These are phyloP conservation scores for Hypoxylon subgilvum DNA, from an alignment of 495 filamentous ascomycete species.

Conservation along the genomic window DNA sequence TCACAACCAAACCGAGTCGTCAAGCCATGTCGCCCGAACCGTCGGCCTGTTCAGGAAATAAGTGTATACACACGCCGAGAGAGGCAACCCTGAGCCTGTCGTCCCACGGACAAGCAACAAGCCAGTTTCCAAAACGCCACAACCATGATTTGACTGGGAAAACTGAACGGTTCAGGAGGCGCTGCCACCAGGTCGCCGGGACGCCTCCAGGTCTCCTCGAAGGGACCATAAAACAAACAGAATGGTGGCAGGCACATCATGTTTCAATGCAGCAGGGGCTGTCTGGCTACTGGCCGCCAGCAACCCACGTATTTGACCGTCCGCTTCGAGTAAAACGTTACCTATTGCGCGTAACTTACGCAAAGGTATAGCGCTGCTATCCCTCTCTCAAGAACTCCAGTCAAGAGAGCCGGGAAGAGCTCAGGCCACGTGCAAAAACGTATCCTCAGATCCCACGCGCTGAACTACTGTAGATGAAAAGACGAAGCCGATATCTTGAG, in stretches of 20 bases:
- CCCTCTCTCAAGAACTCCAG: not conserved
- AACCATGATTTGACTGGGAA: not conserved
- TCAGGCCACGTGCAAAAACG: conserved; percentile 8
- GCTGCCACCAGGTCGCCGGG: conserved; percentile 15
- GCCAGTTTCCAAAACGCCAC: conserved; percentile 14
- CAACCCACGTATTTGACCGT: not conserved
- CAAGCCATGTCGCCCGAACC: not conserved
- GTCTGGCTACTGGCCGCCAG: not conserved
- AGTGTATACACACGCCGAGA: conserved; percentile 14
- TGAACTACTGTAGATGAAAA: conserved; percentile 1
- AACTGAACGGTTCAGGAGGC: conserved; percentile 1
- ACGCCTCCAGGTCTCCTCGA: not conserved
- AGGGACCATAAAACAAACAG: conserved; percentile 5
- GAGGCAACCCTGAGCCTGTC: not conserved
- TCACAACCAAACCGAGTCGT: conserved; percentile 6
- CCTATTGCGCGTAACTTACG: conserved; percentile 6
- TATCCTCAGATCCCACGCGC: conserved; percentile 33
- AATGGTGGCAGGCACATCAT: not conserved
- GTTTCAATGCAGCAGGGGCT: conserved; percentile 5
- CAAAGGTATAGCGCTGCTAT: conserved; percentile 1
- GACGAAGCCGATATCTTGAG: not conserved
- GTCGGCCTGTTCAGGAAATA: conserved; percentile 20
- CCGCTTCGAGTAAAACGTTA: conserved; percentile 7
- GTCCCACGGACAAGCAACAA: conserved; percentile 15
- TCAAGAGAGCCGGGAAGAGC: not conserved